A percentile compares a stretch with the other conserved stretches of the same genome.
Evolutionary conservation across 306 rosid genomes (phyloP).

Genomic region (Quercus variabilis): DNA sequence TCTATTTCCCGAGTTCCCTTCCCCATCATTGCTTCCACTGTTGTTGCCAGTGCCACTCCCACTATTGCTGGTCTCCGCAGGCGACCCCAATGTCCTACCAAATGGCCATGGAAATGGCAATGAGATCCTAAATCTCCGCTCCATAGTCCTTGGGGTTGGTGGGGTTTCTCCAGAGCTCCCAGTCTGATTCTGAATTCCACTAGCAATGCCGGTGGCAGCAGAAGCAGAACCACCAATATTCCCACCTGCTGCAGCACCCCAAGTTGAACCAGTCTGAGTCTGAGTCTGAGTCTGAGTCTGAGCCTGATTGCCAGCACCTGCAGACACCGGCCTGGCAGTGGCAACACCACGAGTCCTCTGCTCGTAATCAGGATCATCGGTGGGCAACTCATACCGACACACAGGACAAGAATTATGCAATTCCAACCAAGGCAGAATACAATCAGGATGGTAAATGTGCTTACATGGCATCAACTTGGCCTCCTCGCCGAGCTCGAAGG

Average conservation of each 20-base stretch:
- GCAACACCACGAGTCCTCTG: conserved; percentile 40
- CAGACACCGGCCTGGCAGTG: conserved; percentile 1
- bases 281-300: conserved; percentile 11
- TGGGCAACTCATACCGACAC: conserved; percentile 88
- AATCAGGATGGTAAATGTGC: conserved; percentile 77
- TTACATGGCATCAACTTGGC: conserved; percentile 89
- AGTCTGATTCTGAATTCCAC: conserved; percentile 15
- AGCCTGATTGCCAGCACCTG: conserved; percentile 25
- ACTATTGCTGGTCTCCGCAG: conserved; percentile 66
- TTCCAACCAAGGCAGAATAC: conserved; percentile 86
- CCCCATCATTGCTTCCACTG: conserved; percentile 41
- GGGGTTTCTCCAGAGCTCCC: conserved; percentile 25
- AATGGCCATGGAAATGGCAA: conserved; percentile 70
- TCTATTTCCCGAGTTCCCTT: conserved; percentile 52
- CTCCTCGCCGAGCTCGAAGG: conserved; percentile 59
- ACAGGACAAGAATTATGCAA: conserved; percentile 92
- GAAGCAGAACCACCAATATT: neutral
- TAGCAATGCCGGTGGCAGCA: conserved; percentile 15
- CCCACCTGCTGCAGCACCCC: conserved; percentile 20
- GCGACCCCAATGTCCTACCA: conserved; percentile 34
- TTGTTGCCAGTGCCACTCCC: conserved; percentile 43
- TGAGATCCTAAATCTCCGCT: conserved; percentile 64
- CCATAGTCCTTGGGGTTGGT: conserved; percentile 31
- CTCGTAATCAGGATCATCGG: conserved; percentile 81
- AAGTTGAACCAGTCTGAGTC: conserved; percentile 21